phyloP scores from a whole-genome alignment of 176 grass and related monocot genomes.

The Avena sativa region DNA sequence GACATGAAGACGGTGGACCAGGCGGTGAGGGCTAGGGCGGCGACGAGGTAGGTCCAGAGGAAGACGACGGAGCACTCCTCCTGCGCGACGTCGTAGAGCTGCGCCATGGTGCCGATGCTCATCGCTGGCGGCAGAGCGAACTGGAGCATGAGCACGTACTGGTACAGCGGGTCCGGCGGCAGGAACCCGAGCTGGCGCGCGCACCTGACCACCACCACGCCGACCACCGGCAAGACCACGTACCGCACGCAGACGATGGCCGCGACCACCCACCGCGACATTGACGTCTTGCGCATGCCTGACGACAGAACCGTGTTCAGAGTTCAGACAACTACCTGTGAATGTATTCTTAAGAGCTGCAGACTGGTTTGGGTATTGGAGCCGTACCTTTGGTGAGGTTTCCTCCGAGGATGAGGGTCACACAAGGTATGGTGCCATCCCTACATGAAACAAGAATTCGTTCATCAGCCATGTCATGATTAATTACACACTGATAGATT shows the following conservation, averaged over 20 bases:
- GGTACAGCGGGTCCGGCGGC: slow-evolving; percentile 59
- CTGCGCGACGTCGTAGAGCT: no score
- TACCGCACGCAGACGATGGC: slow-evolving; percentile 60
- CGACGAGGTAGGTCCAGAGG: no score
- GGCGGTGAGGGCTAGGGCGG: no score
- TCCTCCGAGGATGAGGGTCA: slow-evolving; percentile 48
- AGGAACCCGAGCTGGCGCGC: slow-evolving; percentile 58
- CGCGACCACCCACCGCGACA: slow-evolving; percentile 32
- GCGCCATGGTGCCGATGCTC: no score
- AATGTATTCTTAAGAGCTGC: neutral
- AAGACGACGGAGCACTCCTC: no score
- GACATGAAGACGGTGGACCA: no score
- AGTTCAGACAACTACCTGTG: no score
- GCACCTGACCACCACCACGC: slow-evolving; percentile 46
- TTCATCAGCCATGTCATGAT: no score
- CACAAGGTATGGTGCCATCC: slow-evolving; percentile 64
- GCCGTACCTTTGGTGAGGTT: slow-evolving; percentile 45
- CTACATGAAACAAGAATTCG: slow-evolving; percentile 32
- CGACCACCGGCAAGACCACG: slow-evolving; percentile 54
- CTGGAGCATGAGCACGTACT: no score
- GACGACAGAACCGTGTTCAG: neutral
- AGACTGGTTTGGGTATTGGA: neutral
- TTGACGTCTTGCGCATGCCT: slow-evolving; percentile 54
- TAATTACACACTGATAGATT: no score
- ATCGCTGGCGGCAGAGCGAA: no score